Percentiles rank a stretch among this genome's conserved stretches.
phyloP scores from a whole-genome alignment of 2,329 filamentous ascomycete species.

The Exserohilum rostratum region DNA sequence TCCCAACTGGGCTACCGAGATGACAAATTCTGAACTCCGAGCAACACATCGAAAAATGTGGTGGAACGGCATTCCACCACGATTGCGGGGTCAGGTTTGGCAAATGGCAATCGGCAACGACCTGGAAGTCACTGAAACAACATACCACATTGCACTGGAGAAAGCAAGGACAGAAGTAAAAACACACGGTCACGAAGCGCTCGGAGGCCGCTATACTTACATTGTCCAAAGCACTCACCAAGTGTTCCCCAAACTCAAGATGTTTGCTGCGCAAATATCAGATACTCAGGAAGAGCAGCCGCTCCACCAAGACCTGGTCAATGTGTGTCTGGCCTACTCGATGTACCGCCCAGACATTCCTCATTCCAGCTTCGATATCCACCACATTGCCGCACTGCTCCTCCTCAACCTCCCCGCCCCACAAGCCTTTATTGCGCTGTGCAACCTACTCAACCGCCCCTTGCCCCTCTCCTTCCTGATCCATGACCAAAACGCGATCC shows the following conservation, averaged over 20 bases:
- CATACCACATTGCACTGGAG: conserved; percentile 72
- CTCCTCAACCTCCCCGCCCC: conserved; percentile 72
- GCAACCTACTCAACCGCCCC: conserved; percentile 78
- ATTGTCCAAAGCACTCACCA: conserved; percentile 63
- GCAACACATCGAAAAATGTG: conserved; percentile 68
- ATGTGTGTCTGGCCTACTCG: conserved; percentile 78
- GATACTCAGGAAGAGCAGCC: conserved; percentile 59
- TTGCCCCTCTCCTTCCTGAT: conserved; percentile 78
- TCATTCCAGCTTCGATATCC: conserved; percentile 71
- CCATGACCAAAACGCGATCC: conserved; percentile 70
- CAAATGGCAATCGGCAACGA: conserved; percentile 74
- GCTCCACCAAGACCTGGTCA: conserved; percentile 69
- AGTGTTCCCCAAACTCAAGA: conserved; percentile 74
- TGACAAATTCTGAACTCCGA: conserved; percentile 51
- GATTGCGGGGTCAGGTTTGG: conserved; percentile 74
- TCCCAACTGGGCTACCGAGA: conserved; percentile 75
- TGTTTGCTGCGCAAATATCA: conserved; percentile 63
- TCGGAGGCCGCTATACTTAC: conserved; percentile 32
- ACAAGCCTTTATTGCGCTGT: conserved; percentile 72
- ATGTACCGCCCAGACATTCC: conserved; percentile 85
- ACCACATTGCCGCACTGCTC: conserved; percentile 74
- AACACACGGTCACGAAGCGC: conserved; percentile 58
- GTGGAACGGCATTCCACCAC: conserved; percentile 79
- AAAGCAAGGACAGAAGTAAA: conserved; percentile 65
- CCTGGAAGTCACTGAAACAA: conserved; percentile 68